phyloP scores from a whole-genome alignment of 257 asterid species.

The Echium plantagineum region DNA sequence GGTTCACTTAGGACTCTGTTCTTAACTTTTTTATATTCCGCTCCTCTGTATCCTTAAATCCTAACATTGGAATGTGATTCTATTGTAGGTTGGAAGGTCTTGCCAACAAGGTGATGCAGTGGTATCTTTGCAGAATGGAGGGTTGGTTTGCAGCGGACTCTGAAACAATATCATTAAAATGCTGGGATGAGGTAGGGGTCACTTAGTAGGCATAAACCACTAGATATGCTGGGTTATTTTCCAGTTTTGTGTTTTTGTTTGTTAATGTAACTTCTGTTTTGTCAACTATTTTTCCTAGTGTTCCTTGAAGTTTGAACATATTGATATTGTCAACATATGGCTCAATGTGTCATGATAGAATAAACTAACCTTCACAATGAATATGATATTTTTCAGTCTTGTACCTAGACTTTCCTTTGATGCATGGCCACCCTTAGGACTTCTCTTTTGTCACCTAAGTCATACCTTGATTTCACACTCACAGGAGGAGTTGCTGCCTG shows the following conservation, averaged over 20 bases:
- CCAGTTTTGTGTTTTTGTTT: too few relatives aligned
- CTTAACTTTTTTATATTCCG: slow-evolving; percentile 2
- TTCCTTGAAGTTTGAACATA: background rate
- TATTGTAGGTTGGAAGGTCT: slow-evolving; percentile 67
- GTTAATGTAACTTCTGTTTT: background rate
- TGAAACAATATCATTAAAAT: slow-evolving; percentile 78
- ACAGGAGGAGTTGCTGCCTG: slow-evolving; percentile 93
- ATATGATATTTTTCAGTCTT: background rate
- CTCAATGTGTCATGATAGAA: background rate
- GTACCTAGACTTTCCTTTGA: background rate
- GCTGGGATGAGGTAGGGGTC: slow-evolving; percentile 80
- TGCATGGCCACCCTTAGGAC: background rate
- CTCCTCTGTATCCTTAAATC: background rate
- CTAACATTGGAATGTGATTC: slow-evolving; percentile 4
- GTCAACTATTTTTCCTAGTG: background rate
- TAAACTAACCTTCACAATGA: background rate
- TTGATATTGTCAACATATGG: background rate
- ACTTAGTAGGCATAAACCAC: background rate
- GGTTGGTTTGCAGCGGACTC: slow-evolving; percentile 99
- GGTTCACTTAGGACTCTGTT: slow-evolving; percentile 23
- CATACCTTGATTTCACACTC: background rate
- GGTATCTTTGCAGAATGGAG: slow-evolving; percentile 98
- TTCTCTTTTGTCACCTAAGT: background rate
- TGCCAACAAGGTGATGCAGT: slow-evolving; percentile 71
- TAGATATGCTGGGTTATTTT: background rate